A percentile compares a stretch with the other conserved stretches of the same genome.
Evolutionary conservation across 2,329 filamentous ascomycete species (phyloP).

Genomic region (Septoria petroselini): DNA sequence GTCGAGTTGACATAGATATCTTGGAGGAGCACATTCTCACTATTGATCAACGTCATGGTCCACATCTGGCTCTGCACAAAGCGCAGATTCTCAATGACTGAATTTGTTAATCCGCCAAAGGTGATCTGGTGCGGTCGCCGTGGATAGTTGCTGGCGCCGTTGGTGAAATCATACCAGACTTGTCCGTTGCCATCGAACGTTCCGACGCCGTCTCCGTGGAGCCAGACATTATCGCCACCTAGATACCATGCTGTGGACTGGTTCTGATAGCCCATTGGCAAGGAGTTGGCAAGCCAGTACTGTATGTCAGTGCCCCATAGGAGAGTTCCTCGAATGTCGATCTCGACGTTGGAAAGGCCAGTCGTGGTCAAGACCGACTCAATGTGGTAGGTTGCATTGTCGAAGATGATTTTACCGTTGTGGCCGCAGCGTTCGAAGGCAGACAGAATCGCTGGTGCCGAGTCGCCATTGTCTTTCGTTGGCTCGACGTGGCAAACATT

Average conservation of each 20-base stretch:
- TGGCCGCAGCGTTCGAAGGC: conserved; percentile 52
- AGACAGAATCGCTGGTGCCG: conserved; percentile 49
- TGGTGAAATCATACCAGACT: conserved; percentile 53
- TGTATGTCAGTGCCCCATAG: conserved; percentile 45
- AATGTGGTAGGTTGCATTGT: conserved; percentile 50
- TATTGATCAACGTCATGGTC: conserved; percentile 52
- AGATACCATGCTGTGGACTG: conserved; percentile 55
- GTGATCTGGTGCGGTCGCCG: conserved; percentile 54
- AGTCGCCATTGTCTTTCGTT: conserved; percentile 41
- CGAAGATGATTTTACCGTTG: conserved; percentile 52
- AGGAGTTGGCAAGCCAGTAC: conserved; percentile 54
- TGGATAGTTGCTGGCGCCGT: conserved; percentile 47
- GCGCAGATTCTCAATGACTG: conserved; percentile 48
- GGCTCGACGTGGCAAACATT: conserved; percentile 15
- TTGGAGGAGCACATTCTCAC: conserved; percentile 47
- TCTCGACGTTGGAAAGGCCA: conserved; percentile 46
- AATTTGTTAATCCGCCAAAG: conserved; percentile 50
- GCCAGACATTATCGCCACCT: conserved; percentile 52
- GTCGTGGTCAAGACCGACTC: conserved; percentile 51
- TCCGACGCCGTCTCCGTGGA: conserved; percentile 52
- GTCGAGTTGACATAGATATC: conserved; percentile 56
- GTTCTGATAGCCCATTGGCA: conserved; percentile 55
- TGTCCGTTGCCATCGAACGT: conserved; percentile 60
- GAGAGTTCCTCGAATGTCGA: conserved; percentile 50
- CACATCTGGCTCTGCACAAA: conserved; percentile 62